Percentiles rank a stretch among this genome's conserved stretches.
phyloP scores from a whole-genome alignment of 495 filamentous ascomycete species.

The Aspergillus sparsus region DNA sequence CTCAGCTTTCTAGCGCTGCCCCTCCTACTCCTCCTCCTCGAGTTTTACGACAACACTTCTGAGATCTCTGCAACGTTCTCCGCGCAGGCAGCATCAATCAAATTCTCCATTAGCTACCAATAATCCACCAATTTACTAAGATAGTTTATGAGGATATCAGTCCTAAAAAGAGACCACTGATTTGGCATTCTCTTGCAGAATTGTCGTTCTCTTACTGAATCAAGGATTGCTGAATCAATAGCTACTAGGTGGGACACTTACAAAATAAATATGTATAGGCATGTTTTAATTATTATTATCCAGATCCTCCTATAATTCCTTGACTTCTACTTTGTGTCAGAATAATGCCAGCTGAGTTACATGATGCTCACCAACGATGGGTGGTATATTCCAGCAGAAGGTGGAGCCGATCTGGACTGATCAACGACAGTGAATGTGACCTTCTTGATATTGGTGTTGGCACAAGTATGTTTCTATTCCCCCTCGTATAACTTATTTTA shows the following conservation, averaged over 20 bases:
- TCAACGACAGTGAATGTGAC: background rate
- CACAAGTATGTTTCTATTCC: background rate
- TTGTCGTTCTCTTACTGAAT: background rate
- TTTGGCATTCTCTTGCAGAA: background rate
- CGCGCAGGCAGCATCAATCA: background rate
- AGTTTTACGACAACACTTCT: background rate
- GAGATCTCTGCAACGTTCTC: background rate
- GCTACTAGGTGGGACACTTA: background rate
- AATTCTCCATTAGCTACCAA: background rate
- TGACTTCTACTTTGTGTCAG: background rate
- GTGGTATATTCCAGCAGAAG: background rate
- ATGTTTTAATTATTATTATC: background rate
- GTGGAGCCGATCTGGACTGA: background rate
- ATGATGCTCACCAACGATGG: background rate
- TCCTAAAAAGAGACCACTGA: background rate
- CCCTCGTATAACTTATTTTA: background rate
- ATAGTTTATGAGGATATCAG: background rate
- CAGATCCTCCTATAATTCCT: background rate
- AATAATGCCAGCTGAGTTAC: background rate
- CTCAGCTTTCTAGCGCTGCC: background rate
- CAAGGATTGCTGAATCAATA: background rate
- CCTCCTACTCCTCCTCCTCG: background rate
- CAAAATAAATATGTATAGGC: background rate
- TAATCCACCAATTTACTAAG: background rate
- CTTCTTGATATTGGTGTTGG: background rate